Percentiles rank a stretch among this genome's conserved stretches.
Evolutionary conservation across 768 basidiomycete species (phyloP).

Genomic region (Dictyophora rubrovolvata): DNA sequence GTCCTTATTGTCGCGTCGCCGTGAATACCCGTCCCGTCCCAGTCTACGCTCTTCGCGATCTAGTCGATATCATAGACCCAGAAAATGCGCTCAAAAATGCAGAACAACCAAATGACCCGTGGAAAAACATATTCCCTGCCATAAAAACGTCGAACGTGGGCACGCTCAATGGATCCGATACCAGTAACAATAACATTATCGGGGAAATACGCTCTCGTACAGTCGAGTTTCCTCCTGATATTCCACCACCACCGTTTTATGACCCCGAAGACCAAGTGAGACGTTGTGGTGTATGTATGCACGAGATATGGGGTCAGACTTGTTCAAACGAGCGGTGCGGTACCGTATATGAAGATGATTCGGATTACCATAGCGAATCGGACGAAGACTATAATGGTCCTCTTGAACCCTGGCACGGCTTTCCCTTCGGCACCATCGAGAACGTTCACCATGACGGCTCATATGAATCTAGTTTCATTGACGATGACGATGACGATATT

Average conservation of each 20-base stretch:
- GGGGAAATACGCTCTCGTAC: too few relatives aligned
- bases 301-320: not conserved
- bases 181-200: too few relatives aligned
- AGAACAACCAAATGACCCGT: not conserved
- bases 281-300: constrained; percentile 5
- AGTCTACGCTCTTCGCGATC: not conserved
- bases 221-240: not conserved
- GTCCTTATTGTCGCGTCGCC: constrained; percentile 1
- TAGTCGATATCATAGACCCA: not conserved
- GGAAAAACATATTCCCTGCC: constrained; percentile 1
- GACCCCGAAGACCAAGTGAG: constrained; percentile 2
- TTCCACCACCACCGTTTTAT: not conserved
- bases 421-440: too few relatives aligned
- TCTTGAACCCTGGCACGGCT: too few relatives aligned
- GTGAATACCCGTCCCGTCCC: not conserved
- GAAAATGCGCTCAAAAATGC: not conserved
- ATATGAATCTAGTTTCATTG: not conserved
- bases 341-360: not conserved
- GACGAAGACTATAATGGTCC: too few relatives aligned
- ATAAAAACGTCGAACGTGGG: too few relatives aligned
- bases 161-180: too few relatives aligned
- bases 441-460: not conserved
- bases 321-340: constrained; percentile 2
- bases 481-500: not conserved
- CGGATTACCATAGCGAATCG: not conserved